Conservation (phyloP, 805 yeast species). For the Candida lessepsii region DNA sequence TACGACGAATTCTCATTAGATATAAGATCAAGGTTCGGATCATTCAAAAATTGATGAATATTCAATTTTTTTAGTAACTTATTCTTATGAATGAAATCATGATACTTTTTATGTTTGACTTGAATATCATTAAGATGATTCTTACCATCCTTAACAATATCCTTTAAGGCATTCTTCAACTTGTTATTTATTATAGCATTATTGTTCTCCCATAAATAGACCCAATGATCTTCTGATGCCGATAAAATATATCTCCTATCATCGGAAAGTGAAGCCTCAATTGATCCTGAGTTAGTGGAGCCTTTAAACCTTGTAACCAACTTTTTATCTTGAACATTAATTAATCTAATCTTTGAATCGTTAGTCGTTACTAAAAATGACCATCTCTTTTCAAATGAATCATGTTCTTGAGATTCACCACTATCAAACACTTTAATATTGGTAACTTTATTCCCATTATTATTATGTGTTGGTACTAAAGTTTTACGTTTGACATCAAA, state of each 20-base stretch:
- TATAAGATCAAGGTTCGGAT: conserved; percentile 22
- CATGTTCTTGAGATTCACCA: conserved; percentile 11
- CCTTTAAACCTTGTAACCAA: conserved; percentile 75
- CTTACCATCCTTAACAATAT: conserved; percentile 33
- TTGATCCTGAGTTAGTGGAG: conserved; percentile 64
- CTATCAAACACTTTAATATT: conserved; percentile 59
- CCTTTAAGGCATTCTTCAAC: conserved; percentile 34
- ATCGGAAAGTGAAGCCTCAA: conserved; percentile 62
- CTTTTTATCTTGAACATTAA: conserved; percentile 51
- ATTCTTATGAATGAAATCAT: conserved; percentile 28
- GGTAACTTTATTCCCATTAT: conserved; percentile 56
- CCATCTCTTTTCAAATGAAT: conserved; percentile 24
- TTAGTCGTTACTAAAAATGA: conserved; percentile 64
- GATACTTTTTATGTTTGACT: conserved; percentile 25
- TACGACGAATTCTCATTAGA: conserved; percentile 58
- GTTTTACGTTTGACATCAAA: conserved; percentile 32
- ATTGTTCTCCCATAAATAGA: conserved; percentile 72
- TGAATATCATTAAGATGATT: conserved; percentile 33
- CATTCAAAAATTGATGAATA: conserved; percentile 26
- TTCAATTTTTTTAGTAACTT: conserved; percentile 27
- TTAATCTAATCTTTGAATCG: conserved; percentile 74
- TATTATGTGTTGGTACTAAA: conserved; percentile 19
- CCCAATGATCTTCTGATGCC: conserved; percentile 88
- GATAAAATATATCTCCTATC: conserved; percentile 58
- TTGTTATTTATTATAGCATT: conserved; percentile 40